Percentiles rank a stretch among this genome's conserved stretches.
Conservation (phyloP, 371 early-diverging fungal genomes). For the Lichtheimia ornata region DNA sequence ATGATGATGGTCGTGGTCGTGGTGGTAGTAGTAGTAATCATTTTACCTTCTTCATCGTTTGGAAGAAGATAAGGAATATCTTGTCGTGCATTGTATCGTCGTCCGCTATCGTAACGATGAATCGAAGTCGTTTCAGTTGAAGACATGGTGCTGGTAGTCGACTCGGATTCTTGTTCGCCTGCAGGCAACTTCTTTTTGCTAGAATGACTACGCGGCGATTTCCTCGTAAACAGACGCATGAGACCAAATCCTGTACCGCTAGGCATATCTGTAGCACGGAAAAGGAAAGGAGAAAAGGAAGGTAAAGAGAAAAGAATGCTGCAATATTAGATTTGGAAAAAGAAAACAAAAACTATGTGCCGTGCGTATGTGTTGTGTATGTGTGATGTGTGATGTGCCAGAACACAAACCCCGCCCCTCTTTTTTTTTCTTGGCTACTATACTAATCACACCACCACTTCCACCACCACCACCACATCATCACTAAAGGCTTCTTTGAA, state of each 20-base stretch:
- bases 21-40: no score
- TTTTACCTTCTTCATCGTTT: conserved; percentile 47
- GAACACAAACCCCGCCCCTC: no score
- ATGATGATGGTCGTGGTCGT: no score
- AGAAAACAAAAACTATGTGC: no score
- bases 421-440: no score
- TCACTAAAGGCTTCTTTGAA: no score
- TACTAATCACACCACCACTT: no score
- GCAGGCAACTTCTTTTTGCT: background rate
- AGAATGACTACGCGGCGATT: background rate
- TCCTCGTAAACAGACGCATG: conserved; percentile 1
- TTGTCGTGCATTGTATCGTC: conserved; percentile 44
- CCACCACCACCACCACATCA: no score
- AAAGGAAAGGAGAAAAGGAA: conserved; percentile 2
- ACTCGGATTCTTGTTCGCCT: background rate
- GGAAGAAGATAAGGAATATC: conserved; percentile 54
- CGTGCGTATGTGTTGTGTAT: no score
- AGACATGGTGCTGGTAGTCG: background rate
- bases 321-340: no score
- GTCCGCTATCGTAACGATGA: conserved; percentile 41
- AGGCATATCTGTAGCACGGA: background rate
- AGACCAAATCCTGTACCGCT: background rate
- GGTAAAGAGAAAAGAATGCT: background rate
- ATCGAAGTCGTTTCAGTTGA: conserved; percentile 6
- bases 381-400: no score